A percentile compares a stretch with the other conserved stretches of the same genome.
phyloP scores from a whole-genome alignment of 2,329 filamentous ascomycete species.

The Colletotrichum agaves region DNA sequence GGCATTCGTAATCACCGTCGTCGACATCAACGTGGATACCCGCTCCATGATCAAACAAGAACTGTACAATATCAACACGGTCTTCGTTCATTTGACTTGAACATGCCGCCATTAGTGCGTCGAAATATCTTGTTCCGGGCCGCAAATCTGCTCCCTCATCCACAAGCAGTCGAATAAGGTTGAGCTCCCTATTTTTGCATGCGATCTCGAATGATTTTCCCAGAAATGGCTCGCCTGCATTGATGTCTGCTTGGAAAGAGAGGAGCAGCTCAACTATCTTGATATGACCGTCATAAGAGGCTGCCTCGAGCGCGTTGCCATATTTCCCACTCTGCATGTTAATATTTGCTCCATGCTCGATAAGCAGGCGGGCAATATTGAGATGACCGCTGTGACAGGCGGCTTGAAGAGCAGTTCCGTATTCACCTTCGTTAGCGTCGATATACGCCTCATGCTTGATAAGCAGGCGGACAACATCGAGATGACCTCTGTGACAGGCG shows the following conservation, averaged over 20 bases:
- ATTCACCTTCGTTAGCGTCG: background rate
- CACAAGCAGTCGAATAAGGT: background rate
- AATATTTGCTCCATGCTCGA: background rate
- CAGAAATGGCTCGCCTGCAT: background rate
- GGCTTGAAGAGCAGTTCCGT: background rate
- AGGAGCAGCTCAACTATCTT: background rate
- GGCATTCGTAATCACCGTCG: background rate
- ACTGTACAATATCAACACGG: background rate
- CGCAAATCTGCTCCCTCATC: background rate
- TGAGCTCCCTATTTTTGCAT: background rate
- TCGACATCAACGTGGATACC: background rate
- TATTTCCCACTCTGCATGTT: background rate
- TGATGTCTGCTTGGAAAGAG: background rate
- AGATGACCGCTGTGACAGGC: background rate
- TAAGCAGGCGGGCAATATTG: background rate
- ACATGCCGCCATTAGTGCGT: background rate
- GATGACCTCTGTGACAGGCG: slow-evolving; percentile 4
- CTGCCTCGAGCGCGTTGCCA: background rate
- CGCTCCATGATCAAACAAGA: background rate
- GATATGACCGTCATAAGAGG: background rate
- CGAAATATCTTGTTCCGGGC: background rate
- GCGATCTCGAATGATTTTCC: background rate
- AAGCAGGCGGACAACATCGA: background rate
- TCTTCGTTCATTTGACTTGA: background rate
- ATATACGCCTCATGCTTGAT: background rate